phyloP scores from a whole-genome alignment of 2,329 filamentous ascomycete species.

The Fusarium bulbicola region DNA sequence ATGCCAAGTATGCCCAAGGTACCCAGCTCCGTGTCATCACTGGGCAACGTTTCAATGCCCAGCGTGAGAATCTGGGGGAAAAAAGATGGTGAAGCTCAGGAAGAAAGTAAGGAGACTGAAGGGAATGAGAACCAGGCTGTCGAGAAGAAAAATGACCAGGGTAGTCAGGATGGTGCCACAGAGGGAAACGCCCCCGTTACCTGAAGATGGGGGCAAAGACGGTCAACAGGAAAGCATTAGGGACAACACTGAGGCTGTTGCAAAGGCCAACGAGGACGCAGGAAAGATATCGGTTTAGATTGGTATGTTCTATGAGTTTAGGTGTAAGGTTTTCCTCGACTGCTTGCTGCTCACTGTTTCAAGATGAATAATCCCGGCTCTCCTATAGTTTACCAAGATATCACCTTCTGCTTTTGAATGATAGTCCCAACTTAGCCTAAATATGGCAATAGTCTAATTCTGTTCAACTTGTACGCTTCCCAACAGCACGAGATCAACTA shows the following conservation, averaged over 20 bases:
- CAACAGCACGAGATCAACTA: not conserved
- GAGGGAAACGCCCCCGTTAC: not conserved
- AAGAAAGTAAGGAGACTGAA: not conserved
- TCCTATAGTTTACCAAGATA: not conserved
- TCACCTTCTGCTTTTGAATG: not conserved
- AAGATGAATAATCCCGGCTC: not conserved
- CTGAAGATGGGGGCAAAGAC: not conserved
- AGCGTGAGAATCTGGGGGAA: slow-evolving; percentile 46
- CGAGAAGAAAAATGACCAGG: not conserved
- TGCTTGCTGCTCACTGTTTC: not conserved
- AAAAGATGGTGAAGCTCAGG: slow-evolving; percentile 19
- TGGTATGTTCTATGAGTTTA: too few species aligned
- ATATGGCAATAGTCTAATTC: not conserved
- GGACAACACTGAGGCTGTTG: not conserved
- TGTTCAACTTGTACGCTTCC: not conserved
- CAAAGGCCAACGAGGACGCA: not conserved
- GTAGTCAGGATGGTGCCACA: not conserved
- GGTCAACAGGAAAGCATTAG: not conserved
- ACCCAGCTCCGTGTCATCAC: slow-evolving; percentile 41
- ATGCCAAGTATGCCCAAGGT: slow-evolving; percentile 47
- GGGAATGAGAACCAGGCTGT: not conserved
- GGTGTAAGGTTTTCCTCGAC: not conserved
- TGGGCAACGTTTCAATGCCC: slow-evolving; percentile 46
- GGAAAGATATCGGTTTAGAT: not conserved
- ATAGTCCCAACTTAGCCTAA: not conserved